These are phyloP conservation scores for Conoideocrella luteorostrata DNA, from an alignment of 2,329 filamentous ascomycete species.

Conservation along the genomic window DNA sequence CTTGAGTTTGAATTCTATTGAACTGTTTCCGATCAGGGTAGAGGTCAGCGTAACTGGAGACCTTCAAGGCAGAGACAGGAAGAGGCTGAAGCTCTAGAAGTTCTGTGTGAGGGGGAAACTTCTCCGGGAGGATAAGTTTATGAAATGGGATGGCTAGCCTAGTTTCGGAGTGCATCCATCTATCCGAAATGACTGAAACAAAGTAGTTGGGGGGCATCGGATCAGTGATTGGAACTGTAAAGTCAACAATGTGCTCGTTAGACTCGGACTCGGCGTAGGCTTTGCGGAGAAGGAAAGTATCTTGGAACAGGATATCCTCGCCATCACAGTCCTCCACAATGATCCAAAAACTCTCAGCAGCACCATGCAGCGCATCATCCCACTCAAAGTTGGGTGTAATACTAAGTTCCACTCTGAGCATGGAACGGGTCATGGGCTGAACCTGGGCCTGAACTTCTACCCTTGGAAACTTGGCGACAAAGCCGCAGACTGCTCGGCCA, in stretches of 20 bases:
- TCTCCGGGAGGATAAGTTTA: slow-evolving; percentile 88
- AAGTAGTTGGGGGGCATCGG: slow-evolving; percentile 99
- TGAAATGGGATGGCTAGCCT: slow-evolving; percentile 90
- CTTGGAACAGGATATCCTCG: slow-evolving; percentile 90
- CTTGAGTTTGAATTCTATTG: slow-evolving; percentile 96
- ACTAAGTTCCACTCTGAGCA: slow-evolving; percentile 83
- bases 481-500: slow-evolving; percentile 74
- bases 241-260: slow-evolving; percentile 92
- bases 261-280: slow-evolving; percentile 80
- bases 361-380: slow-evolving; percentile 84
- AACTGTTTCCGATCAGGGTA: slow-evolving; percentile 84
- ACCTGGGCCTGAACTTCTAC: slow-evolving; percentile 90
- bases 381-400: slow-evolving; percentile 94
- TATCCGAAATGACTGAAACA: slow-evolving; percentile 86
- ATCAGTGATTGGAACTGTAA: slow-evolving; percentile 93
- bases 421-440: slow-evolving; percentile 88
- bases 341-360: slow-evolving; percentile 92
- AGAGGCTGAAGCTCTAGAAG: slow-evolving; percentile 87
- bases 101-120: slow-evolving; percentile 90
- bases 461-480: slow-evolving; percentile 89
- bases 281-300: slow-evolving; percentile 85
- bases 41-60: slow-evolving; percentile 70
- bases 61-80: slow-evolving; percentile 82
- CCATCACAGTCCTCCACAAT: slow-evolving; percentile 96
- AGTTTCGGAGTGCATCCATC: slow-evolving; percentile 98